A percentile compares a stretch with the other conserved stretches of the same genome.
Conservation (phyloP, 1,284 basidiomycete species). For the Austropuccinia psidii region DNA sequence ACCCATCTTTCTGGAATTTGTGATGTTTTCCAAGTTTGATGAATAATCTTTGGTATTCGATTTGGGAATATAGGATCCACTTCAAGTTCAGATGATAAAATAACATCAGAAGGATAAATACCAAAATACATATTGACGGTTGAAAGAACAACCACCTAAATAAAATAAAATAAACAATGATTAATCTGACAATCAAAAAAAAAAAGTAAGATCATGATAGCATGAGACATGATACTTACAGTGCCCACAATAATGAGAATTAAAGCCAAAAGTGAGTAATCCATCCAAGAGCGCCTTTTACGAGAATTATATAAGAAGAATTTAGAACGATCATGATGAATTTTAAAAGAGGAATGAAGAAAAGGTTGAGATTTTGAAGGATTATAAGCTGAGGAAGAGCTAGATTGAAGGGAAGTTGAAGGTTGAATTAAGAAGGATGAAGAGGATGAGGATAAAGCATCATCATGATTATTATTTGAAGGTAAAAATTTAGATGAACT, state of each 20-base stretch:
- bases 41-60: constrained; percentile 77
- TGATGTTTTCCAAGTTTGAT: constrained; percentile 97
- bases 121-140: constrained; percentile 17
- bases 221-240: background rate
- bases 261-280: background rate
- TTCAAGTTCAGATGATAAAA: constrained; percentile 1
- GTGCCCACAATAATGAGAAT: constrained; percentile 12
- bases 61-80: background rate
- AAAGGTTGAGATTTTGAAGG: background rate
- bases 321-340: background rate
- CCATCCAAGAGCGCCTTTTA: constrained; percentile 1
- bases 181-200: background rate
- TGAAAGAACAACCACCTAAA: constrained; percentile 19
- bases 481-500: background rate
- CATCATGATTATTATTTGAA: background rate
- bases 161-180: background rate
- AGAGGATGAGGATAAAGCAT: background rate
- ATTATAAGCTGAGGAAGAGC: background rate
- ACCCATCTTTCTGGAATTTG: constrained; percentile 76
- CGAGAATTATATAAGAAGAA: background rate
- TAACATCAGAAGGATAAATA: constrained; percentile 12
- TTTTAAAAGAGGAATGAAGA: background rate
- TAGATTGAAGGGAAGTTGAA: background rate
- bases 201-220: background rate
- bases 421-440: background rate